Base-by-base conservation (phyloP, 768 basidiomycete genomes). In the Auricularia cornea region DNA sequence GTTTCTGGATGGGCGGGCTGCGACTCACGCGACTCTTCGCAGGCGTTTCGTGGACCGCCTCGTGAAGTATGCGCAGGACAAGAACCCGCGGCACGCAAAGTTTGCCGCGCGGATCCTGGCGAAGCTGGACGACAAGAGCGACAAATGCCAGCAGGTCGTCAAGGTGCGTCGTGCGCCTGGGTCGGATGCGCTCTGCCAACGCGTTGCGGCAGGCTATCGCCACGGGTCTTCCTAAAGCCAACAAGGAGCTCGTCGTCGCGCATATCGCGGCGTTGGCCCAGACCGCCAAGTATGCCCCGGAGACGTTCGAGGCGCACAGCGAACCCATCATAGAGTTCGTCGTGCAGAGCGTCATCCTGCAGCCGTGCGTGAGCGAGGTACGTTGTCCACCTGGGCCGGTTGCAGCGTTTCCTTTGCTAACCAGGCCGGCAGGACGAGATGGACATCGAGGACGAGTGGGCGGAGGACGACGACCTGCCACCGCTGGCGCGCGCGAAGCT, bases 71-170 rank as follows among this genome's bases (percentile, higher is more conserved):
- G 88, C 83, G 0, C 68, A 86, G 32, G 83, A 83, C 29, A 79
- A 83, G 3, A 82, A 88, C 60, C 76, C 79, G 29, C 80, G 83
- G 26, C 84, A 88, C 65, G 89, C 92, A 23, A 98, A 98, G 72
- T 95, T 92, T 72, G 90, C 93, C 1, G 85, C 90, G 2, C 83
- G 94, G 26, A 78, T 90, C 35, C 70, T 96, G 26, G 83, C 87
- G 1, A 81, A 81, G 2, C 66, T 78, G 1, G 85, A 87, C 66
- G 70, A 1, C 74, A 82, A 11, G 30, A 4, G 26, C 26, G 54
- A 30, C 54, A 57, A 57, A 26, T 57, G 54, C 54, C 26, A 57
- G 54, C 54, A 57, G 23, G 77, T 92, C 11, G 78, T 93, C 32
- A 84, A 90, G 67, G 94, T 94, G 66, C 60, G 80, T 60, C 20